Percentiles rank a stretch among this genome's conserved stretches.
Evolutionary conservation across 2,329 filamentous ascomycete species (phyloP).

Genomic region (Fusarium pseudograminearum): DNA sequence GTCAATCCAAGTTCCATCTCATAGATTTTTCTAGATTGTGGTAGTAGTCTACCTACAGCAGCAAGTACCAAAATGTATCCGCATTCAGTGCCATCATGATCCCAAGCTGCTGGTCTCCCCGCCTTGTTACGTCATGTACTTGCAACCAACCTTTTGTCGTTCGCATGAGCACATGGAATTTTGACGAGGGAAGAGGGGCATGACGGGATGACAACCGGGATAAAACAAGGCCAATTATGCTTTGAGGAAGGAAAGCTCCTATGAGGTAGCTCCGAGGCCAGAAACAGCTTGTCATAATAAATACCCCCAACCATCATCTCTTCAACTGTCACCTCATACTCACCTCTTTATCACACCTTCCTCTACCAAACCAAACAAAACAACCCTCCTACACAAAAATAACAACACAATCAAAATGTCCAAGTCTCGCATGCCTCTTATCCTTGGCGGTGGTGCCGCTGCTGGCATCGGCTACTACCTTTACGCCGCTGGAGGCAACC

Average conservation of each 20-base stretch:
- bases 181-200: slow-evolving; percentile 17
- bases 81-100: slow-evolving; percentile 34
- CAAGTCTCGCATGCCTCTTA: slow-evolving; percentile 63
- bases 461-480: slow-evolving; percentile 88
- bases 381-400: not conserved
- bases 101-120: slow-evolving; percentile 27
- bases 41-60: not conserved
- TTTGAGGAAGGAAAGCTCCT: slow-evolving; percentile 19
- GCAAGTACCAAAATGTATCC: slow-evolving; percentile 1
- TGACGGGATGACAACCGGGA: slow-evolving; percentile 19
- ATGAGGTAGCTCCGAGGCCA: slow-evolving; percentile 17
- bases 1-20: not conserved
- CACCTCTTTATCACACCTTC: not conserved
- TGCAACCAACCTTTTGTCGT: slow-evolving; percentile 34
- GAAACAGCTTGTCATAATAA: slow-evolving; percentile 28
- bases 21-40: not conserved
- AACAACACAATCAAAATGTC: slow-evolving; percentile 36
- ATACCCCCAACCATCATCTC: slow-evolving; percentile 37
- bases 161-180: slow-evolving; percentile 40
- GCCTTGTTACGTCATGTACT: slow-evolving; percentile 48
- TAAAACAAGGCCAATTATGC: slow-evolving; percentile 22
- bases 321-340: slow-evolving; percentile 19
- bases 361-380: not conserved
- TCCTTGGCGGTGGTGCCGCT: slow-evolving; percentile 72
- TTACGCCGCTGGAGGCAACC: slow-evolving; percentile 84